phyloP scores from a whole-genome alignment of 2,329 filamentous ascomycete genomes.

The Hymenoscyphus albidus region DNA sequence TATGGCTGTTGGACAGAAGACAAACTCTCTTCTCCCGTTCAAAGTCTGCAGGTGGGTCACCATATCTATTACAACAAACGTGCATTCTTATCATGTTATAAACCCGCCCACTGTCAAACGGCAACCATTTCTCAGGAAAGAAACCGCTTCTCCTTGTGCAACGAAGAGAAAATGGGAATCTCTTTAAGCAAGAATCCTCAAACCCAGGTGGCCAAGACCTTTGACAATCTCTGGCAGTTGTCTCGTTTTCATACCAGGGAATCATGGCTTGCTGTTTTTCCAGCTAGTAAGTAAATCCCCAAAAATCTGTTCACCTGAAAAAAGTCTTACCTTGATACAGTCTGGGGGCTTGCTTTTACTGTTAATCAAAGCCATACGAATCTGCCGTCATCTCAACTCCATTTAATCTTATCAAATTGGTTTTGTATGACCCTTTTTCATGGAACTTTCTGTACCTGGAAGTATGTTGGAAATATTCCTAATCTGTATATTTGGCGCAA shows the following conservation, averaged over 20 bases:
- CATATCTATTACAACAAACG: neutral
- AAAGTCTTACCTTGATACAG: neutral
- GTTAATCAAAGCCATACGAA: neutral
- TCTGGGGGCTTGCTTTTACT: slow-evolving; percentile 4
- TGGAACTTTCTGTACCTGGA: slow-evolving; percentile 4
- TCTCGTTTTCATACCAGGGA: slow-evolving; percentile 6
- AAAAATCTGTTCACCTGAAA: neutral
- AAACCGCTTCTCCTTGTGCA: neutral
- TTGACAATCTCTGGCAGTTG: slow-evolving; percentile 6
- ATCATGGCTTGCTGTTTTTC: slow-evolving; percentile 6
- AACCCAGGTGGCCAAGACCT: neutral
- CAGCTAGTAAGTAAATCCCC: slow-evolving; percentile 3
- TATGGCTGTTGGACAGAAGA: neutral
- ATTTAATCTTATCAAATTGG: slow-evolving; percentile 2
- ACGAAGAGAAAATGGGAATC: slow-evolving; percentile 5
- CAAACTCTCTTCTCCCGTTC: neutral
- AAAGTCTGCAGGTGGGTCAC: neutral
- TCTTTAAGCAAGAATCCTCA: slow-evolving; percentile 2
- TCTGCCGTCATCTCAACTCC: neutral
- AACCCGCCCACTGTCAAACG: neutral
- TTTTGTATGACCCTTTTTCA: slow-evolving; percentile 3
- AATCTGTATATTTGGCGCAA: neutral
- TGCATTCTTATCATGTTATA: neutral
- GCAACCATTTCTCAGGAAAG: neutral
- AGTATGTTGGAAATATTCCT: neutral